Evolutionary conservation across 208 protist species (phyloP).

Genomic region (Leishmania guyanensis): DNA sequence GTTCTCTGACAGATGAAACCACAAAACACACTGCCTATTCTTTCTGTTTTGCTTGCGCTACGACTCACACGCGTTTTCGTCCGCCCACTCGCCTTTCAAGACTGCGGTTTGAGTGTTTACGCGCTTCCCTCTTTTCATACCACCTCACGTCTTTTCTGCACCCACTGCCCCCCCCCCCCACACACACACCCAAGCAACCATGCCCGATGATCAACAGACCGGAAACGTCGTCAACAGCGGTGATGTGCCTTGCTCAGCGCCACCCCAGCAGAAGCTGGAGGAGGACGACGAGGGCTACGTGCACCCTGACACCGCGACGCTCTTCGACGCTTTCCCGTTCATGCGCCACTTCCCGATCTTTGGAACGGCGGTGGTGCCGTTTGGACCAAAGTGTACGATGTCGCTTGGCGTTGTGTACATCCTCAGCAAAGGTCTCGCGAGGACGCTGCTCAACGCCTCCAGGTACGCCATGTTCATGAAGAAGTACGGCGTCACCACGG

Average conservation of each 20-base stretch:
- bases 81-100: not conserved
- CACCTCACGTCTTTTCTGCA: not conserved
- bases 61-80: not conserved
- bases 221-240: not conserved
- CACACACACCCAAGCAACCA: not conserved
- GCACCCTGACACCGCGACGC: not conserved
- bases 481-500: slow-evolving; percentile 26
- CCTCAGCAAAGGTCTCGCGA: slow-evolving; percentile 43
- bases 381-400: not conserved
- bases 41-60: not conserved
- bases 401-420: slow-evolving; percentile 47
- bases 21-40: not conserved
- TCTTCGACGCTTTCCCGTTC: no score
- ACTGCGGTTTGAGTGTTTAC: not conserved
- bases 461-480: slow-evolving; percentile 50
- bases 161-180: not conserved
- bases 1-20: not conserved
- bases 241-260: not conserved
- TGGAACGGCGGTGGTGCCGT: no score
- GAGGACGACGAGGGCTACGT: slow-evolving; percentile 31
- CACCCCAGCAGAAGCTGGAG: not conserved
- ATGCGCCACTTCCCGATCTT: no score
- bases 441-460: slow-evolving; percentile 31
- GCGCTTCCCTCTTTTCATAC: not conserved
- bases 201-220: not conserved